These are phyloP conservation scores for Cocos nucifera DNA, from an alignment of 176 grass and related monocot genomes.

Conservation along the genomic window DNA sequence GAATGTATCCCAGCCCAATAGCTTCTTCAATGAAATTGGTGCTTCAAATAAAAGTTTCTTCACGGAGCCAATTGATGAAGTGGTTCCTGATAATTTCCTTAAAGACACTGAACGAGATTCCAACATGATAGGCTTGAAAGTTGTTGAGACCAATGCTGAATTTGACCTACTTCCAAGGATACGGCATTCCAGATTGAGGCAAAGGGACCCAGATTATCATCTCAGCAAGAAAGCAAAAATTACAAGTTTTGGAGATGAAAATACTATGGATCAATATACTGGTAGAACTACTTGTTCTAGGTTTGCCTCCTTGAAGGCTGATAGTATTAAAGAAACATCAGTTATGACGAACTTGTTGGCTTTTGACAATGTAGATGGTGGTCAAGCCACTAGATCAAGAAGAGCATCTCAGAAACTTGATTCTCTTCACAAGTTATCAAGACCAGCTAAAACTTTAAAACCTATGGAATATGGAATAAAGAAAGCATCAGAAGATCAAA, in stretches of 20 bases:
- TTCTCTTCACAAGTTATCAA: background rate
- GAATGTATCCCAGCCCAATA: slow-evolving; percentile 13
- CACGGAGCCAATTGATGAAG: slow-evolving; percentile 18
- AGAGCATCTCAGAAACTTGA: background rate
- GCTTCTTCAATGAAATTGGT: slow-evolving; percentile 17
- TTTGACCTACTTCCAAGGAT: slow-evolving; percentile 32
- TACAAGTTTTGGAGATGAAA: slow-evolving; percentile 17
- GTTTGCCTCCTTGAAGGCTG: slow-evolving; percentile 20
- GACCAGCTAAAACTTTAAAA: background rate
- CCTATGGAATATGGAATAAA: background rate
- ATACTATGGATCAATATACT: background rate
- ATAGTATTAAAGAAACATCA: slow-evolving; percentile 11
- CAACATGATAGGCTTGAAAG: slow-evolving; percentile 22
- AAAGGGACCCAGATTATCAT: slow-evolving; percentile 30
- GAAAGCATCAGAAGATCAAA: no score
- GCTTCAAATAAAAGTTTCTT: slow-evolving; percentile 28
- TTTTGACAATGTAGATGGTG: slow-evolving; percentile 19
- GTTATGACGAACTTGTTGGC: no score
- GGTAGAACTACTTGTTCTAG: slow-evolving; percentile 15
- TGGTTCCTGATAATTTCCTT: slow-evolving; percentile 14
- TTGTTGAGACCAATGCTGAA: slow-evolving; percentile 21
- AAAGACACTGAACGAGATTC: slow-evolving; percentile 31
- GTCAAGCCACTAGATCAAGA: slow-evolving; percentile 7
- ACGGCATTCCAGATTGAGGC: slow-evolving; percentile 59
- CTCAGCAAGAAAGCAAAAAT: slow-evolving; percentile 17